Base-by-base conservation (phyloP, 2,329 filamentous ascomycete species). In the Cladosporium halotolerans region DNA sequence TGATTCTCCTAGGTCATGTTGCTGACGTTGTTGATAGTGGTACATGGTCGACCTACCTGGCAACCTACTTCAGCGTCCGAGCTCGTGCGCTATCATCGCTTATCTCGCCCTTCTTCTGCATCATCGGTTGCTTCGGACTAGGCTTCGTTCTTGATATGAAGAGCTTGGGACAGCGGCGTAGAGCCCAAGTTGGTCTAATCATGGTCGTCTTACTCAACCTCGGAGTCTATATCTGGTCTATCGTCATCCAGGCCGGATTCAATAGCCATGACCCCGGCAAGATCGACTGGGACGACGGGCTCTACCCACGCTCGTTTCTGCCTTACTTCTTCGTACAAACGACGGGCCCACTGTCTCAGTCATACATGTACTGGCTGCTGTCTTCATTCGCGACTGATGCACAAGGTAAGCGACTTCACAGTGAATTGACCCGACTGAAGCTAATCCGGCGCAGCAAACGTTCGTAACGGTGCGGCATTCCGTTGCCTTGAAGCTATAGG, bases 91-190 rank as follows among this genome's bases (percentile, higher is more conserved):
- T 67, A 5, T 68, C 67, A 3, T 63, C 67, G 11, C 64, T 68
- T 3, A 58, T 69, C 19, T 47, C 45, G 34, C 45, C 45, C 13
- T 47, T 47, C 34, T 47, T 47, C 19, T 47, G 45, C 45, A 47
- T 47, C 34, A 13, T 47, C 19, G 45, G 45, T 8, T 47, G 45
- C 14, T 28, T 31, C 48, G 52, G 32, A 55, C 45, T 47, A 40
- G 45, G 45, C 1, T 77, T 76, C 53, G 71, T 93, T 78, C 73
- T 82, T 84, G 52, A 75, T 70, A 61, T 87, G 81, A 52, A 95
- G 70, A 23, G 86, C 82, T 57, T 81, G 73, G 8, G 87, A 79
- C 60, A 80, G 58, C 64, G 75, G 8, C 72, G 74, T 16, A 69
- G 75, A 10, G 75, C 23, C 3, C 23, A 28, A 28, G 74, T 13